phyloP scores from a whole-genome alignment of 2,329 filamentous ascomycete genomes.

The Penicillium thymicola region DNA sequence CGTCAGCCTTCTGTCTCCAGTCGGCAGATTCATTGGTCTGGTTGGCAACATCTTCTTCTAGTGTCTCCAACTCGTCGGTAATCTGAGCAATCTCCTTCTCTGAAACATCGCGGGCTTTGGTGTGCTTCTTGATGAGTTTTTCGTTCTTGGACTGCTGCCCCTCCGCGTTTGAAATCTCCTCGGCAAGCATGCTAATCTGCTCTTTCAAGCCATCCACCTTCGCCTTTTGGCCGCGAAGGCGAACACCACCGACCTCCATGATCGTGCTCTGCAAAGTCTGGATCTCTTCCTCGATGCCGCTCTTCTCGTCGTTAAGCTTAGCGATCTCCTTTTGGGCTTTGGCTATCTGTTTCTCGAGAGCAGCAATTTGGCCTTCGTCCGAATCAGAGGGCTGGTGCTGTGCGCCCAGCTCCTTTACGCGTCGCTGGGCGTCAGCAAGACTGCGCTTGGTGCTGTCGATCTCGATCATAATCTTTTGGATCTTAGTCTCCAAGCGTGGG shows the following conservation, averaged over 20 bases:
- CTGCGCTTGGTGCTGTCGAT: constrained; percentile 83
- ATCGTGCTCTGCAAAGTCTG: constrained; percentile 92
- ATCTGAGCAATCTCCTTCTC: constrained; percentile 74
- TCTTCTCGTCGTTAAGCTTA: constrained; percentile 77
- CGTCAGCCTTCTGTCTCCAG: constrained; percentile 69
- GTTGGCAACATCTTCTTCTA: constrained; percentile 73
- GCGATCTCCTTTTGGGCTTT: constrained; percentile 70
- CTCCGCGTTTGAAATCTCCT: constrained; percentile 81
- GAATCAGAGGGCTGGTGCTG: constrained; percentile 78
- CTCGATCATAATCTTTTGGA: constrained; percentile 87
- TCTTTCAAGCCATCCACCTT: constrained; percentile 88
- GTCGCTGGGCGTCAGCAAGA: constrained; percentile 75
- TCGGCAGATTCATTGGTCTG: constrained; percentile 74
- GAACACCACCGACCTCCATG: constrained; percentile 95
- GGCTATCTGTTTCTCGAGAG: constrained; percentile 73
- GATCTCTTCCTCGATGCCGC: constrained; percentile 88
- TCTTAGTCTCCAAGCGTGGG: constrained; percentile 80
- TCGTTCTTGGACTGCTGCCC: constrained; percentile 88
- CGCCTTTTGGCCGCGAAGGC: constrained; percentile 81
- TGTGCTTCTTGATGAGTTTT: constrained; percentile 83
- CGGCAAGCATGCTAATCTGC: constrained; percentile 74
- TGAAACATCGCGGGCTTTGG: constrained; percentile 76
- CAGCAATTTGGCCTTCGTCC: constrained; percentile 70
- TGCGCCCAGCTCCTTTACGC: constrained; percentile 77
- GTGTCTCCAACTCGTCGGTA: constrained; percentile 67